A percentile compares a stretch with the other conserved stretches of the same genome.
phyloP scores from a whole-genome alignment of 2,329 filamentous ascomycete genomes.

The Graphium sp. region DNA sequence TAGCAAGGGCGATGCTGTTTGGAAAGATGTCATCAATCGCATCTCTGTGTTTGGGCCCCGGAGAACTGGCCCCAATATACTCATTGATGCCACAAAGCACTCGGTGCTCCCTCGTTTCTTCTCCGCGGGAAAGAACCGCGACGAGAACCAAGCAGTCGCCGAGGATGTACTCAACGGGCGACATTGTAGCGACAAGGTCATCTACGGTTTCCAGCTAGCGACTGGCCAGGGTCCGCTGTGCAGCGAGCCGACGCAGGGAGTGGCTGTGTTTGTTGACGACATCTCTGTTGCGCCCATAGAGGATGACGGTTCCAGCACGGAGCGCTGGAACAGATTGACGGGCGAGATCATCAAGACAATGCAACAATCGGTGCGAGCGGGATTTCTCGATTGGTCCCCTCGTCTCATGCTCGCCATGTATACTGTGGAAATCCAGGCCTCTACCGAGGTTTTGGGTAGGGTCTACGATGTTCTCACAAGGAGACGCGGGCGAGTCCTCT shows the following conservation, averaged over 20 bases:
- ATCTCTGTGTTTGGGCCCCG: slow-evolving; percentile 85
- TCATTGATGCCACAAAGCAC: slow-evolving; percentile 64
- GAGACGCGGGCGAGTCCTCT: slow-evolving; percentile 73
- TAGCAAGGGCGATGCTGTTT: slow-evolving; percentile 53
- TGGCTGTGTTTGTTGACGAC: slow-evolving; percentile 81
- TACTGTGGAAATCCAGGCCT: slow-evolving; percentile 91
- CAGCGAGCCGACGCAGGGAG: slow-evolving; percentile 80
- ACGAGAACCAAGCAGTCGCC: slow-evolving; percentile 13
- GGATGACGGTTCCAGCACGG: slow-evolving; percentile 16
- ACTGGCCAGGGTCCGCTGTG: slow-evolving; percentile 81
- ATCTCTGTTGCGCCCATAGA: slow-evolving; percentile 42
- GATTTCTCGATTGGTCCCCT: slow-evolving; percentile 90
- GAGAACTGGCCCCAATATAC: slow-evolving; percentile 70
- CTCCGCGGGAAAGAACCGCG: slow-evolving; percentile 14
- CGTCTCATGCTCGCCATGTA: slow-evolving; percentile 97
- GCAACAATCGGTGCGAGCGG: slow-evolving; percentile 65
- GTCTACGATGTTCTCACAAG: slow-evolving; percentile 98
- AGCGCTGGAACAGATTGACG: slow-evolving; percentile 64
- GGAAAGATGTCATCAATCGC: slow-evolving; percentile 60
- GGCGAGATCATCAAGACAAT: slow-evolving; percentile 87
- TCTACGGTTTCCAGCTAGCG: slow-evolving; percentile 86
- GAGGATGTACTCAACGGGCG: slow-evolving; percentile 35
- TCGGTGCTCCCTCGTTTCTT: slow-evolving; percentile 60
- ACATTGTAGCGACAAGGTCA: slow-evolving; percentile 78
- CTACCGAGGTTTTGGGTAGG: slow-evolving; percentile 82